These are phyloP conservation scores for Pyrenochaeta sp. DNA, from an alignment of 2,329 filamentous ascomycete genomes.

Conservation along the genomic window DNA sequence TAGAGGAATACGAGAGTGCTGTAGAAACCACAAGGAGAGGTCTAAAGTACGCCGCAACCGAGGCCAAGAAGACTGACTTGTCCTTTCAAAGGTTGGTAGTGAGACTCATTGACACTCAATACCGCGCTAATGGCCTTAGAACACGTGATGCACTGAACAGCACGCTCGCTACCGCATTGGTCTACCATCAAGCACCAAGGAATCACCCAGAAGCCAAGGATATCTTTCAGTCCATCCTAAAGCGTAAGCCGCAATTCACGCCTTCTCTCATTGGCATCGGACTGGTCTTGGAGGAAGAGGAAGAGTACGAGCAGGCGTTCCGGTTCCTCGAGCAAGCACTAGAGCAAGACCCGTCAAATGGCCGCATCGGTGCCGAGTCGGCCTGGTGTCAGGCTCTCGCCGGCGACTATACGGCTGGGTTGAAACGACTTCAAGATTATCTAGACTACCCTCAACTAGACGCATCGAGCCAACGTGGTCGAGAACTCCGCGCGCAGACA, in stretches of 20 bases:
- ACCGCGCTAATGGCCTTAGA: conserved; percentile 48
- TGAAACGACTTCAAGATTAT: conserved; percentile 74
- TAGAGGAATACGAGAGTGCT: conserved; percentile 85
- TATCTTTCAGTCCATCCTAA: conserved; percentile 85
- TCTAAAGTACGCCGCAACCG: conserved; percentile 65
- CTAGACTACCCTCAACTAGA: conserved; percentile 67
- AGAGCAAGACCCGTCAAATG: conserved; percentile 74
- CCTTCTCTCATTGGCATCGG: conserved; percentile 88
- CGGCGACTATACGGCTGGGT: conserved; percentile 75
- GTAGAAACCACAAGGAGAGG: conserved; percentile 83
- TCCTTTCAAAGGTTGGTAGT: conserved; percentile 57
- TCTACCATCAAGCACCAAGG: conserved; percentile 88
- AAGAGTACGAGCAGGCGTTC: conserved; percentile 83
- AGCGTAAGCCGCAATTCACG: conserved; percentile 78
- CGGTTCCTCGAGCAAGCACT: conserved; percentile 82
- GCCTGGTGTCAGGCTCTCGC: conserved; percentile 91
- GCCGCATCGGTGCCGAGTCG: conserved; percentile 82
- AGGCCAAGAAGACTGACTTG: conserved; percentile 73
- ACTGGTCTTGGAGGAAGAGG: conserved; percentile 90
- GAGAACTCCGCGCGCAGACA: conserved; percentile 82
- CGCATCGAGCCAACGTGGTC: conserved; percentile 65
- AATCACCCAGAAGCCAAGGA: conserved; percentile 87
- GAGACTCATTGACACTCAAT: conserved; percentile 1
- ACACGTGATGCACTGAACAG: conserved; percentile 76
- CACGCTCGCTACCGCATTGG: conserved; percentile 83